Evolutionary conservation across 345 rosid species (phyloP).

Genomic region (Raphanus raphanistrum): DNA sequence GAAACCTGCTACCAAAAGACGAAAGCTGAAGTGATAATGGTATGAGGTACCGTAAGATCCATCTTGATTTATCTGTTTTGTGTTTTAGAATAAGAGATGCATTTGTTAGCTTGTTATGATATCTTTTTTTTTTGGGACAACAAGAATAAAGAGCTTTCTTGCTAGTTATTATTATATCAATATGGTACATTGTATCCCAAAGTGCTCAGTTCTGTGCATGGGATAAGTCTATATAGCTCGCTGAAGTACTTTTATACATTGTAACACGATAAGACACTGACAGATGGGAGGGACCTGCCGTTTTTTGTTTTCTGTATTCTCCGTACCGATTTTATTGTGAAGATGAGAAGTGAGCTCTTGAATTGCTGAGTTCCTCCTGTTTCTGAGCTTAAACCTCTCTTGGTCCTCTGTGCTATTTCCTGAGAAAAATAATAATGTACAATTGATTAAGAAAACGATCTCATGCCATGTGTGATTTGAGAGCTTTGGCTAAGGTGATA

Average conservation of each 20-base stretch:
- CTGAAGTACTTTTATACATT: constrained; percentile 20
- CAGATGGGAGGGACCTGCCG: constrained; percentile 1
- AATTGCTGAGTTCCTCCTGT: constrained; percentile 16
- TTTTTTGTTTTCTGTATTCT: constrained; percentile 18
- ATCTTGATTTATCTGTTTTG: neutral
- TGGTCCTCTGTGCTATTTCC: constrained; percentile 31
- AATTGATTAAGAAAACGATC: constrained; percentile 15
- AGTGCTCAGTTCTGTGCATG: constrained; percentile 27
- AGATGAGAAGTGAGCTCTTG: constrained; percentile 24
- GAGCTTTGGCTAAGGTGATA: constrained; percentile 4
- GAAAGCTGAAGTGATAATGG: neutral
- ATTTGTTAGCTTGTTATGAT: neutral
- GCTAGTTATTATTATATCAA: constrained; percentile 8
- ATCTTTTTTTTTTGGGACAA: neutral
- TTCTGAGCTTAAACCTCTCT: constrained; percentile 1
- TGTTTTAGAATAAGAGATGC: neutral
- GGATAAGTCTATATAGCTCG: constrained; percentile 21
- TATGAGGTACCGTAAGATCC: neutral
- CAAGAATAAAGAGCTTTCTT: constrained; percentile 19
- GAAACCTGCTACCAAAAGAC: neutral
- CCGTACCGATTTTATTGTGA: constrained; percentile 21
- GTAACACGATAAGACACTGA: constrained; percentile 16
- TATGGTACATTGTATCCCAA: constrained; percentile 33
- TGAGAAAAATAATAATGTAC: constrained; percentile 11
- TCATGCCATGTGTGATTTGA: neutral